phyloP scores from a whole-genome alignment of 2,329 filamentous ascomycete genomes.

The Elsinoe australis region DNA sequence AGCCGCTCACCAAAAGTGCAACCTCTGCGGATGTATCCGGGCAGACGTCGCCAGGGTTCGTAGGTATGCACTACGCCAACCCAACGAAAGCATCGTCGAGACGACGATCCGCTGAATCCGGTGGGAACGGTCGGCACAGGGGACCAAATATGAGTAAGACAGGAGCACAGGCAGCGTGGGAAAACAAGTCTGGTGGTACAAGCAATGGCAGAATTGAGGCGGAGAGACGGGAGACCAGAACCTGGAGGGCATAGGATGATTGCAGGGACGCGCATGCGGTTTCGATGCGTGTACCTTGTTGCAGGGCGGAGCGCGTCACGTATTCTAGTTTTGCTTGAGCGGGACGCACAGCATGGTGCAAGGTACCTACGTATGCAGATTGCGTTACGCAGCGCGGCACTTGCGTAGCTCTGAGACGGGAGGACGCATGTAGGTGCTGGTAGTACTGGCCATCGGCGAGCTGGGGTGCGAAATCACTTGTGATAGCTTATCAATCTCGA shows the following conservation, averaged over 20 bases:
- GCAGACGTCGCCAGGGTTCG: slow-evolving; percentile 6
- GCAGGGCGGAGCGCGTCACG: background rate
- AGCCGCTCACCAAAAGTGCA: slow-evolving; percentile 6
- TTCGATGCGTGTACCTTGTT: too few relatives aligned
- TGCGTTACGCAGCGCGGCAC: too few relatives aligned
- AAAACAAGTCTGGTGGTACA: slow-evolving; percentile 6
- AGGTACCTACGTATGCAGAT: too few relatives aligned
- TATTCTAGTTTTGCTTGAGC: background rate
- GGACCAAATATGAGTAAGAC: slow-evolving; percentile 12
- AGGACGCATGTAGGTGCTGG: too few relatives aligned
- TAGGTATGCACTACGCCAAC: slow-evolving; percentile 13
- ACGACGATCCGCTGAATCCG: slow-evolving; percentile 8
- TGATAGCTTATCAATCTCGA: background rate
- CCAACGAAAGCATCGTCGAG: slow-evolving; percentile 7
- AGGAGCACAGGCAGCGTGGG: slow-evolving; percentile 16
- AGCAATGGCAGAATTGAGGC: background rate
- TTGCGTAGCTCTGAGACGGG: too few relatives aligned
- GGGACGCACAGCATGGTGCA: too few relatives aligned
- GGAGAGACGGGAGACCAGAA: background rate
- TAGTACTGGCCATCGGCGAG: too few relatives aligned
- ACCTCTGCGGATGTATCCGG: slow-evolving; percentile 5
- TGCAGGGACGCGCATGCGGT: background rate
- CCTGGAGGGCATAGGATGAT: slow-evolving; percentile 9
- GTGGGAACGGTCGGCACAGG: background rate
- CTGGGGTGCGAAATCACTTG: too few relatives aligned